phyloP scores from a whole-genome alignment of 2,329 filamentous ascomycete species.

The Ceratocystis cacaofunesta region DNA sequence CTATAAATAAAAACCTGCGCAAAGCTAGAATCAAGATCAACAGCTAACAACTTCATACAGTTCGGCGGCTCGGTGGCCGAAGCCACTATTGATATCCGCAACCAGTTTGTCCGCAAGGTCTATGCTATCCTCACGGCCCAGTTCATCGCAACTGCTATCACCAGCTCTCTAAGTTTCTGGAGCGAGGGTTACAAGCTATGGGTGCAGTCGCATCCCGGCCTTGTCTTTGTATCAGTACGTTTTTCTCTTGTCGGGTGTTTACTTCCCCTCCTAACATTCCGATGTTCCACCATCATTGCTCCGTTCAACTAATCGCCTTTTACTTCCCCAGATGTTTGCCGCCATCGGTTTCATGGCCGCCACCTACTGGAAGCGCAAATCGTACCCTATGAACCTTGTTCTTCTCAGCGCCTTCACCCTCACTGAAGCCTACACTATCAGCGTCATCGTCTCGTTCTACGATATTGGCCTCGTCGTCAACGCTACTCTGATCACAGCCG shows the following conservation, averaged over 20 bases:
- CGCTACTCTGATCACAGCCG: conserved; percentile 75
- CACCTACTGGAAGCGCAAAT: conserved; percentile 92
- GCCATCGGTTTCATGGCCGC: conserved; percentile 71
- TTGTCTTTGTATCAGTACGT: conserved; percentile 69
- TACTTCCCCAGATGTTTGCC: conserved; percentile 45
- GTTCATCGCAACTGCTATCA: conserved; percentile 64
- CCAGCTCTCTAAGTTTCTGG: conserved; percentile 78
- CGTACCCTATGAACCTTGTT: conserved; percentile 83
- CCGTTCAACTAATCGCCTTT: neutral
- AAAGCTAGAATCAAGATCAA: neutral
- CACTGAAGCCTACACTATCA: conserved; percentile 85
- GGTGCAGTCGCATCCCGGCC: conserved; percentile 70
- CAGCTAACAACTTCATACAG: conserved; percentile 28
- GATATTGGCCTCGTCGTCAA: conserved; percentile 71
- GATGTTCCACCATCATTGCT: neutral
- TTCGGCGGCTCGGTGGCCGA: conserved; percentile 89
- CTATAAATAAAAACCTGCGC: neutral
- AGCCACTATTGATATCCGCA: conserved; percentile 86
- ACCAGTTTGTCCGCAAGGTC: conserved; percentile 94
- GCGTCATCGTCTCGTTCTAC: conserved; percentile 85
- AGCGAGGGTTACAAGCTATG: conserved; percentile 63
- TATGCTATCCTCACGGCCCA: conserved; percentile 97
- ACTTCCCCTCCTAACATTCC: neutral
- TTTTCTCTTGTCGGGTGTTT: neutral
- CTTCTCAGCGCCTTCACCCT: conserved; percentile 85